These are phyloP conservation scores for Xylariaceae sp. DNA, from an alignment of 2,329 filamentous ascomycete species.

Conservation along the genomic window DNA sequence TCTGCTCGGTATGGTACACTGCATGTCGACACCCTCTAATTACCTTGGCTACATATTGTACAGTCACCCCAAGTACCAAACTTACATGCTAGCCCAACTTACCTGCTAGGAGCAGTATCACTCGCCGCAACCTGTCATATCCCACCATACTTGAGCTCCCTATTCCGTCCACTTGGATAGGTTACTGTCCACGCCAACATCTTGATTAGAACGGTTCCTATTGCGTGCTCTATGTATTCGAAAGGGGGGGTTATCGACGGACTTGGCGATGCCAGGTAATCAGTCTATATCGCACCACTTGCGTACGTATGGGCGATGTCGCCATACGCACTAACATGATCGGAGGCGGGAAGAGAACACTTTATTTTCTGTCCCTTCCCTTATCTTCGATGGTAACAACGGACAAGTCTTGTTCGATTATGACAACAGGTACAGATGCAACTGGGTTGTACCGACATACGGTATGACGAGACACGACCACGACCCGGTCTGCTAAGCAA, in stretches of 20 bases:
- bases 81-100: background rate
- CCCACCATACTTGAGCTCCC: background rate
- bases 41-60: background rate
- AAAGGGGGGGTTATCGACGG: background rate
- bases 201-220: background rate
- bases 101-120: background rate
- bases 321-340: background rate
- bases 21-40: background rate
- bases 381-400: background rate
- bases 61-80: background rate
- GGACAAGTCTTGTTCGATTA: background rate
- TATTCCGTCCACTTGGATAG: background rate
- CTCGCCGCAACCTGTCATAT: background rate
- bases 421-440: conserved; percentile 15
- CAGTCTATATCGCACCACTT: background rate
- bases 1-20: background rate
- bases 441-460: conserved; percentile 21
- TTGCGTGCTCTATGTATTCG: background rate
- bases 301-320: background rate
- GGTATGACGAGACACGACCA: conserved; percentile 15
- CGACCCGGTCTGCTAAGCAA: conserved; percentile 9
- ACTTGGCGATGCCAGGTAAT: background rate
- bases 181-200: background rate
- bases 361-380: background rate
- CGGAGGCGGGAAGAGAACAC: background rate